Base-by-base conservation (phyloP, 352 stramenopile species). In the Globisporangium nunn region DNA sequence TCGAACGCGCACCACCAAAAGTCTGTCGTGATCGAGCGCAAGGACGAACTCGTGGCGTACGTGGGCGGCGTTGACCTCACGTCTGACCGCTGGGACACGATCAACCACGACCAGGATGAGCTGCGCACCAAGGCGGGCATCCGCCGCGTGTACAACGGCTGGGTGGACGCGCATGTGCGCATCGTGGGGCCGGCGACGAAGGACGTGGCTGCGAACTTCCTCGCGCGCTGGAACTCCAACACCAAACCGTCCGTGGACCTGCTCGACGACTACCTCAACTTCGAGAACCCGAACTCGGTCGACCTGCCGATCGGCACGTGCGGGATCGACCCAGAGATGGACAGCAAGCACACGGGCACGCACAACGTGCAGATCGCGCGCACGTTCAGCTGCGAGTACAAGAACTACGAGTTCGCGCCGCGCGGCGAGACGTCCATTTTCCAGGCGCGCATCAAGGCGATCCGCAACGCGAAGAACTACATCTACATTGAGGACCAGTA, bases 401-500 rank as follows among this genome's bases (percentile, higher is more conserved):
- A 69, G 49, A 67, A 54, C 48, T 87, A 85, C 53, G 62, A 74
- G 11, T 84, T 89, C 40, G 77, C 79, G 0, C 79, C 79, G 0
- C 46, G 54, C 2, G 71, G 79, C 23, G 79, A 87, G 41, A 48
- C 59, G 4, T 82, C 79, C 31, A 55, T 85, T 14, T 71, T 83
- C 50, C 54, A 72, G 2, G 59, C 72, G 8, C 72, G 72, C 12
- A 58, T 87, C 55, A 83, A 87, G 56, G 76, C 70, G 12, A 75
- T 85, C 39, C 58, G 61, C 28, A 75, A 70, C 44, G 76, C 76
- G 4, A 75, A 75, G 55, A 87, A 85, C 61, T 87, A 70, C 48
- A 76, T 87, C 37, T 87, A 83, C 66, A 78, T 87, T 18, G 74
- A 87, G 44, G 76, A 87, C 57, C 76, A 87, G 64, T 87, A 87